phyloP scores from a whole-genome alignment of 495 filamentous ascomycete genomes.

The Penicillium flavigenum region DNA sequence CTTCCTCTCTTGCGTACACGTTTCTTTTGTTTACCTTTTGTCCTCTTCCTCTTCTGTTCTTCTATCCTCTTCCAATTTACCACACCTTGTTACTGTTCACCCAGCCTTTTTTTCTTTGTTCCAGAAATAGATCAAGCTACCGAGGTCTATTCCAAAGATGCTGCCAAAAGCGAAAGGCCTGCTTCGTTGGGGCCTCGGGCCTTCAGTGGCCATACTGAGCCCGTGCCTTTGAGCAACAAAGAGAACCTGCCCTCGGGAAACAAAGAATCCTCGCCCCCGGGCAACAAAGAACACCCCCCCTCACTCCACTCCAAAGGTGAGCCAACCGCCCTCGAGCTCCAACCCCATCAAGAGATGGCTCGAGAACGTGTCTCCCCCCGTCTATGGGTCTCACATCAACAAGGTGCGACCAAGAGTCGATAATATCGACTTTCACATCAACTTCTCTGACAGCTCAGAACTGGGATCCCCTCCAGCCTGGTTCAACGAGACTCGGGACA shows the following conservation, averaged over 20 bases:
- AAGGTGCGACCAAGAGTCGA: not conserved
- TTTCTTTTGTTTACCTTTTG: not conserved
- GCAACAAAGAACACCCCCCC: not conserved
- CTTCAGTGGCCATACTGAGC: not conserved
- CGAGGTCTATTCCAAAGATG: not conserved
- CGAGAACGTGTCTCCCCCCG: not conserved
- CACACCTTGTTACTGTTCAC: not conserved
- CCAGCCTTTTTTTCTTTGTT: slow-evolving; percentile 6
- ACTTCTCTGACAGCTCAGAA: not conserved
- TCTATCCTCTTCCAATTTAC: not conserved
- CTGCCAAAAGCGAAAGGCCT: not conserved
- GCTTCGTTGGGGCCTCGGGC: not conserved
- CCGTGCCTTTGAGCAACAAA: not conserved
- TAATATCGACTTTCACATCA: not conserved
- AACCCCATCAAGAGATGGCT: not conserved
- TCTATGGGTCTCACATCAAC: not conserved
- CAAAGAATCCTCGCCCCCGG: not conserved
- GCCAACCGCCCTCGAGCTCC: not conserved
- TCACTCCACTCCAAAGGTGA: not conserved
- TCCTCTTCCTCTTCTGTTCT: not conserved
- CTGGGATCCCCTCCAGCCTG: not conserved
- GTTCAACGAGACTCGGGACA: not conserved
- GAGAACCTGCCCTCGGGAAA: not conserved
- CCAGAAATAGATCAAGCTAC: slow-evolving; percentile 6
- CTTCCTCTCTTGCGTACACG: not conserved